Evolutionary conservation across 495 filamentous ascomycete species (phyloP), one percentile per base, ranked within the genome.

Genomic region (Elasticomyces elasticus): DNA sequence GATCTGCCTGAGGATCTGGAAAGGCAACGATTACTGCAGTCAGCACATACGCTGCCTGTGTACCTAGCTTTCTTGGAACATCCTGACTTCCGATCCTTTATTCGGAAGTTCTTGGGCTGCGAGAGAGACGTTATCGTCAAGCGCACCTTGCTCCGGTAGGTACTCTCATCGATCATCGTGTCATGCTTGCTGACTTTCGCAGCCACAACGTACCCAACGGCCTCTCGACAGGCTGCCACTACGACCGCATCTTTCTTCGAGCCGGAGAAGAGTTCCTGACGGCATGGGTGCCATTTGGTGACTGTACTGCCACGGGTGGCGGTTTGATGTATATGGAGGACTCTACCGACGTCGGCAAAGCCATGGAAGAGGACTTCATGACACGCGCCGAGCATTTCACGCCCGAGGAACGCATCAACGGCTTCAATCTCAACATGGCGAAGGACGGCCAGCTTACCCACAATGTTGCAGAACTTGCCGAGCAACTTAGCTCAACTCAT

Each of bases 221-320:
- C 30, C 33, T 60, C 15, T 54, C 48, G 5, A 63, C 63, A 0
- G 60, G 60, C 0, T 48, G 62, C 19, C 63, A 65, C 46, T 65
- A 65, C 51, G 63, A 65, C 47, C 24, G 42, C 7, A 26, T 65
- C 13, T 65, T 65, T 33, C 60, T 65, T 4, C 60, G 63, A 12
- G 57, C 30, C n/a, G 60, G 63, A 26, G 33, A 55, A 28, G 53
- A 60, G 12, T 65, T 65, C 47, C 50, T 65, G 24, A 65, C 63
- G 9, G 63, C 60, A 30, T 65, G 63, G 63, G 54, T 65, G n/a
- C 63, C 63, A 4, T 60, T 65, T 22, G 63, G 63, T 25, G 63
- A 65, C 49, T 57, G 52, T 38, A 35, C 52, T 4, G 44, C 52
- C 5, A 38, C 43, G 23, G 60, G 62, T 25, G 62, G 62, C 15